Percentiles rank a stretch among this genome's conserved stretches.
phyloP scores from a whole-genome alignment of 2,329 filamentous ascomycete genomes.

The Hymenoscyphus fructigenus region DNA sequence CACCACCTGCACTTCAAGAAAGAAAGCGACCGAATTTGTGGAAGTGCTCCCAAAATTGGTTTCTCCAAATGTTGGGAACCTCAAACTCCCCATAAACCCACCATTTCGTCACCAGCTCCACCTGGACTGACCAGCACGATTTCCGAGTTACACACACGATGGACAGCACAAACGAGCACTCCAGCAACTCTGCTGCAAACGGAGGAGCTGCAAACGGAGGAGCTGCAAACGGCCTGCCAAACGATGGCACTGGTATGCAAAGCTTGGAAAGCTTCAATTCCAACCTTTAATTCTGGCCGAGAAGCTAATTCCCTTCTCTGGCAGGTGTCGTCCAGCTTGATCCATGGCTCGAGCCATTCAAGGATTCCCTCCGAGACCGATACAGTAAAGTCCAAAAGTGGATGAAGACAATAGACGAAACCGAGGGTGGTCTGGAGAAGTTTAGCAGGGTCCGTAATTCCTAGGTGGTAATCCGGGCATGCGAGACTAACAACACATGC shows the following conservation, averaged over 20 bases:
- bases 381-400: conserved; percentile 80
- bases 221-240: conserved; percentile 53
- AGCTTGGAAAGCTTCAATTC: neutral
- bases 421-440: conserved; percentile 86
- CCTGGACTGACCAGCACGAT: neutral
- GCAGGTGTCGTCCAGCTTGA: conserved; percentile 84
- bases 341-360: conserved; percentile 85
- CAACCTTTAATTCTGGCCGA: conserved; percentile 6
- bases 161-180: conserved; percentile 31
- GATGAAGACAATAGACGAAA: conserved; percentile 79
- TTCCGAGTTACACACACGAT: conserved; percentile 25
- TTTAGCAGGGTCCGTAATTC: conserved; percentile 70
- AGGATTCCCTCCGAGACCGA: conserved; percentile 71
- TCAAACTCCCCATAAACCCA: neutral
- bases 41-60: neutral
- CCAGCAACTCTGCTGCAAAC: conserved; percentile 30
- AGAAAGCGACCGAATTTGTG: neutral
- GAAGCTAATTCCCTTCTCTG: conserved; percentile 19
- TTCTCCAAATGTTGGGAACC: neutral
- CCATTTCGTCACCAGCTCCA: neutral
- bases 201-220: conserved; percentile 47
- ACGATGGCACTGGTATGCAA: conserved; percentile 68
- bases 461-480: neutral
- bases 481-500: conserved; percentile 1
- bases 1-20: neutral